Evolutionary conservation across 441 rosid genomes (phyloP).

Genomic region (Corymbia calophylla): DNA sequence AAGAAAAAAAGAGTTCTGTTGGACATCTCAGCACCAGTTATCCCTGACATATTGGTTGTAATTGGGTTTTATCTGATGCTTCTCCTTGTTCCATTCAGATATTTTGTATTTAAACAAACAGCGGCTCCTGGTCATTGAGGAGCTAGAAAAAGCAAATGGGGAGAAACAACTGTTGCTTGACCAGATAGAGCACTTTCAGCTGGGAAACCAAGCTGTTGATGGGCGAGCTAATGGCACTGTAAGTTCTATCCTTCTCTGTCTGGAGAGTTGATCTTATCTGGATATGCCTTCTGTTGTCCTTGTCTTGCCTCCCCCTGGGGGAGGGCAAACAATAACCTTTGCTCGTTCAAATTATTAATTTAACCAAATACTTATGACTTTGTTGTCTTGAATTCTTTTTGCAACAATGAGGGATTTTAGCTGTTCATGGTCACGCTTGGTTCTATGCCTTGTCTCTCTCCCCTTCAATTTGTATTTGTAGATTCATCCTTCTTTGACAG

Average conservation of each 20-base stretch:
- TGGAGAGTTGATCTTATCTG: not conserved
- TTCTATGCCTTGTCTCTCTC: not conserved
- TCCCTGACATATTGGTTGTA: not conserved
- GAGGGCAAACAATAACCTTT: not conserved
- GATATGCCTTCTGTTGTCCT: not conserved
- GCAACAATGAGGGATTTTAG: not conserved
- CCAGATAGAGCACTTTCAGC: conserved; percentile 38
- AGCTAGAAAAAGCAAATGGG: conserved; percentile 35
- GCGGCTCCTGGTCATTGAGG: conserved; percentile 54
- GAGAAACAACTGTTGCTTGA: conserved; percentile 48
- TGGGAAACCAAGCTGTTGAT: conserved; percentile 15
- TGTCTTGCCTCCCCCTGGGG: not conserved
- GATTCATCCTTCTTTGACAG: not conserved
- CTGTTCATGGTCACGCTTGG: not conserved
- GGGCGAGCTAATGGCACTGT: conserved; percentile 29
- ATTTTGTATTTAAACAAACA: conserved; percentile 62
- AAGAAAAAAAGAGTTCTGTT: not conserved
- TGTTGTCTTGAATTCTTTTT: not conserved
- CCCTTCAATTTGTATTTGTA: not conserved
- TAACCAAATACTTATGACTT: not conserved
- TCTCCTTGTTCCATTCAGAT: conserved; percentile 26
- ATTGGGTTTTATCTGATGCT: not conserved
- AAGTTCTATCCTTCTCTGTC: not conserved
- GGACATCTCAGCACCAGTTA: not conserved
- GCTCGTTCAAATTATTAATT: not conserved